Evolutionary conservation across 1,139 yeast species (phyloP).

Genomic region (Taphrina betulina): DNA sequence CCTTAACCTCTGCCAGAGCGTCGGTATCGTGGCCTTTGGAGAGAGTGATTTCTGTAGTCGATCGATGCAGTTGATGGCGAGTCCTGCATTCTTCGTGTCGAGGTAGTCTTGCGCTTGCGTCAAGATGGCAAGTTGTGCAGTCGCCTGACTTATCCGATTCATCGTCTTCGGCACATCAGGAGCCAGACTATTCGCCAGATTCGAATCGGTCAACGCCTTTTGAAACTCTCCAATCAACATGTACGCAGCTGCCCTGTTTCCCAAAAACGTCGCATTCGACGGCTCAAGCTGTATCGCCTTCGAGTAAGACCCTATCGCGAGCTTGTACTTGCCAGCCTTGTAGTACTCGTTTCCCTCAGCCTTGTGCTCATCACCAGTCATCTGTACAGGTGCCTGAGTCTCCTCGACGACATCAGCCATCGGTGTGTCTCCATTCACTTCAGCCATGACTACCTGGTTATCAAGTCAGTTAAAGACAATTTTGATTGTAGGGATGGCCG

Average conservation of each 20-base stretch:
- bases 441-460: too few relatives aligned
- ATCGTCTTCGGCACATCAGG: slow-evolving; percentile 45
- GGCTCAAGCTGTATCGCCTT: slow-evolving; percentile 47
- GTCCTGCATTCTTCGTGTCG: slow-evolving; percentile 38
- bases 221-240: slow-evolving; percentile 59
- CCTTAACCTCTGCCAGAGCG: slow-evolving; percentile 45
- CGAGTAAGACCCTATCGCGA: slow-evolving; percentile 45
- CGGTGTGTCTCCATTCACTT: slow-evolving; percentile 8
- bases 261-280: slow-evolving; percentile 51
- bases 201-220: slow-evolving; percentile 57
- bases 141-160: slow-evolving; percentile 45
- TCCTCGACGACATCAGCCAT: too few relatives aligned
- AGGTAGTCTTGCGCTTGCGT: slow-evolving; percentile 39
- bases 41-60: slow-evolving; percentile 47
- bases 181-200: slow-evolving; percentile 43
- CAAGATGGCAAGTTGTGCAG: slow-evolving; percentile 41
- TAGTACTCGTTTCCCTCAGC: slow-evolving; percentile 47
- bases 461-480: too few relatives aligned
- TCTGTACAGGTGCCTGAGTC: slow-evolving; percentile 11
- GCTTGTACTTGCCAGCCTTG: slow-evolving; percentile 45
- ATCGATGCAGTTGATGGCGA: slow-evolving; percentile 46
- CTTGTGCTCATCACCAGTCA: slow-evolving; percentile 43
- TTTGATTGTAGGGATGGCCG: too few relatives aligned
- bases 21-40: slow-evolving; percentile 43
- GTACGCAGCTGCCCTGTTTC: slow-evolving; percentile 81